These are phyloP conservation scores for Aspergillus ochraceus DNA, from an alignment of 2,329 filamentous ascomycete species.

Conservation along the genomic window DNA sequence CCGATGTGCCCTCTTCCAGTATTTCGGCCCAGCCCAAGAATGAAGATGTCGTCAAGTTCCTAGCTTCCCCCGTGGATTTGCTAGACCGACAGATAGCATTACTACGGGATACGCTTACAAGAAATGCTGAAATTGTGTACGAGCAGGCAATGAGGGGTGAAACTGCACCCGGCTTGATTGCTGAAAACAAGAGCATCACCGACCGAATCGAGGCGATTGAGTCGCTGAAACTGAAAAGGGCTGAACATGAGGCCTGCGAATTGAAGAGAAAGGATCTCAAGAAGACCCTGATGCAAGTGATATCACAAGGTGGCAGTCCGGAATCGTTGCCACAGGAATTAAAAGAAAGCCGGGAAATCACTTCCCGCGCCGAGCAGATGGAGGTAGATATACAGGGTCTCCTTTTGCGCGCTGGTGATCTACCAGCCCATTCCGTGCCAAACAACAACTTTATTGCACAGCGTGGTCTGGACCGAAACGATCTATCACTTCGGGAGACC, in stretches of 20 bases:
- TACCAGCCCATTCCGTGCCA: slow-evolving; percentile 15
- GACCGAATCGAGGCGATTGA: slow-evolving; percentile 40
- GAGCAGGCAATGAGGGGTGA: slow-evolving; percentile 38
- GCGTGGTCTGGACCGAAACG: not conserved
- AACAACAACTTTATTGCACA: not conserved
- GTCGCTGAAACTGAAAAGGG: slow-evolving; percentile 29
- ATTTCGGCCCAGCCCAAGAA: slow-evolving; percentile 20
- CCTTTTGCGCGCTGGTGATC: slow-evolving; percentile 31
- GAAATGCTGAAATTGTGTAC: slow-evolving; percentile 40
- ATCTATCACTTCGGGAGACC: not conserved
- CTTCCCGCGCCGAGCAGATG: slow-evolving; percentile 34
- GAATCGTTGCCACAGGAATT: slow-evolving; percentile 34
- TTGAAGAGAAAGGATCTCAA: slow-evolving; percentile 36
- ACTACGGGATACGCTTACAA: slow-evolving; percentile 32
- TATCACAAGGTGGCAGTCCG: slow-evolving; percentile 35
- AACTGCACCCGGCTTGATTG: slow-evolving; percentile 32
- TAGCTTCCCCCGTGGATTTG: slow-evolving; percentile 27
- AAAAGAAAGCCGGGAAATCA: slow-evolving; percentile 32
- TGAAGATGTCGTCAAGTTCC: slow-evolving; percentile 30
- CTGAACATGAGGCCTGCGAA: slow-evolving; percentile 26
- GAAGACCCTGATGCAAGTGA: slow-evolving; percentile 34
- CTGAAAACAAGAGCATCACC: slow-evolving; percentile 36
- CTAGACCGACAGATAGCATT: slow-evolving; percentile 29
- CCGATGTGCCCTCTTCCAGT: slow-evolving; percentile 5
- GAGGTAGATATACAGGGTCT: slow-evolving; percentile 35